A percentile compares a stretch with the other conserved stretches of the same genome.
phyloP scores from a whole-genome alignment of 2,329 filamentous ascomycete species.

The Ophiostoma australiae region DNA sequence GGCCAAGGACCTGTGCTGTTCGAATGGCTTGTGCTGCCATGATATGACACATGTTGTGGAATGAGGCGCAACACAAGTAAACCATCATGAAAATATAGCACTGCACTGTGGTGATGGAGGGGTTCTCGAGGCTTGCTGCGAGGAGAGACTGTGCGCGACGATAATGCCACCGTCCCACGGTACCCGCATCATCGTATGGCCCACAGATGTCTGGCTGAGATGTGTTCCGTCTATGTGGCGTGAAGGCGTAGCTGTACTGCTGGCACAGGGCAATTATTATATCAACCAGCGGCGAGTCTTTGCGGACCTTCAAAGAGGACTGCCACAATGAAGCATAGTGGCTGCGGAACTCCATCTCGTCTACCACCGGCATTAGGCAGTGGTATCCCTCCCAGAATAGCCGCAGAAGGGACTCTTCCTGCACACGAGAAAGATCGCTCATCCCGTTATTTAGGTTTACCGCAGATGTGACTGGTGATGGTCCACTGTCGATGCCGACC shows the following conservation, averaged over 20 bases:
- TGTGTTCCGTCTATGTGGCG: not conserved
- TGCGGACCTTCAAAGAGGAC: not conserved
- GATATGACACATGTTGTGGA: constrained; percentile 45
- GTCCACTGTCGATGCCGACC: not conserved
- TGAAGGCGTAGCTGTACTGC: not conserved
- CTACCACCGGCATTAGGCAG: not conserved
- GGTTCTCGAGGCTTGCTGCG: not conserved
- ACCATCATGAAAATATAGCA: constrained; percentile 27
- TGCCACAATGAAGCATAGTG: not conserved
- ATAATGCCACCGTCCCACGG: not conserved
- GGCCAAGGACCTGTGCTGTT: constrained; percentile 44
- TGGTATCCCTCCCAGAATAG: not conserved
- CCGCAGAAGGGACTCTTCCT: not conserved
- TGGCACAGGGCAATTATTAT: not conserved
- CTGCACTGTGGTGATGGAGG: not conserved
- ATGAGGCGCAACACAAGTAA: constrained; percentile 46
- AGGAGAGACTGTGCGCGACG: not conserved
- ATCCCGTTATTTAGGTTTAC: not conserved
- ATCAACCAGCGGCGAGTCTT: not conserved
- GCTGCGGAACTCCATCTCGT: not conserved
- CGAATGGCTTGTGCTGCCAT: constrained; percentile 40
- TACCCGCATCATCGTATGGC: not conserved
- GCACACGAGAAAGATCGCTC: not conserved
- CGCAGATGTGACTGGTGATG: not conserved
- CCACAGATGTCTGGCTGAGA: not conserved